These are phyloP conservation scores for Podospora anserina DNA, from an alignment of 495 filamentous ascomycete species.

Conservation along the genomic window DNA sequence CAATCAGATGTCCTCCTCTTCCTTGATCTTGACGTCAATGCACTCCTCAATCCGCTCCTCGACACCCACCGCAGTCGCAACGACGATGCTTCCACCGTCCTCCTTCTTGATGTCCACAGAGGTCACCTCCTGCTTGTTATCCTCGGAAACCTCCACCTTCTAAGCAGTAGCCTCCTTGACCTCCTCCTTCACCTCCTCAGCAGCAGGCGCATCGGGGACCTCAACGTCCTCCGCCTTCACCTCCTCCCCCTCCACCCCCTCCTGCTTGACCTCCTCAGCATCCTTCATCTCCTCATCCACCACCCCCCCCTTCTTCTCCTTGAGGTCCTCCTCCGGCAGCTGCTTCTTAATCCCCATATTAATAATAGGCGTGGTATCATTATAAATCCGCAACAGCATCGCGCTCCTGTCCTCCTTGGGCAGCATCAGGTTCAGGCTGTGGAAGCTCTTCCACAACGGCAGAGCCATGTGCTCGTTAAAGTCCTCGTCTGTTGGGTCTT, in stretches of 20 bases:
- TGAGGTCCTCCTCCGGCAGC: constrained; percentile 27
- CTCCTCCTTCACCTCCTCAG: constrained; percentile 20
- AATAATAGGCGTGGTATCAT: constrained; percentile 73
- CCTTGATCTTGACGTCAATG: constrained; percentile 21
- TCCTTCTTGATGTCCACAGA: no score
- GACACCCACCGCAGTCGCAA: no score
- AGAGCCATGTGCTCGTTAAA: constrained; percentile 80
- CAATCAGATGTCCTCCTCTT: constrained; percentile 19
- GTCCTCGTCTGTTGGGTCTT: constrained; percentile 57
- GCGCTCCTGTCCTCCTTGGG: constrained; percentile 93
- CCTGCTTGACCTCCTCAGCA: constrained; percentile 17
- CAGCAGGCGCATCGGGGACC: constrained; percentile 14
- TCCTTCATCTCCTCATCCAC: constrained; percentile 21
- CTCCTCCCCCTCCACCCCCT: constrained; percentile 13
- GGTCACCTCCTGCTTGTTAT: no score
- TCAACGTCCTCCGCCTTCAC: constrained; percentile 3
- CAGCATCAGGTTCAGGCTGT: constrained; percentile 90
- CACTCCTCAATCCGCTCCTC: no score
- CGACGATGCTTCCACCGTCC: no score
- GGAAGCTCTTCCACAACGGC: constrained; percentile 85
- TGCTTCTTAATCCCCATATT: constrained; percentile 52
- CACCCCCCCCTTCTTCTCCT: constrained; percentile 18
- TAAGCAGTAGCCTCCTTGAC: constrained; percentile 11
- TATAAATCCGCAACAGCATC: constrained; percentile 86
- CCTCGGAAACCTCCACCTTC: background rate